Evolutionary conservation across 768 basidiomycete genomes (phyloP).

Genomic region (Steccherinum ochraceum): DNA sequence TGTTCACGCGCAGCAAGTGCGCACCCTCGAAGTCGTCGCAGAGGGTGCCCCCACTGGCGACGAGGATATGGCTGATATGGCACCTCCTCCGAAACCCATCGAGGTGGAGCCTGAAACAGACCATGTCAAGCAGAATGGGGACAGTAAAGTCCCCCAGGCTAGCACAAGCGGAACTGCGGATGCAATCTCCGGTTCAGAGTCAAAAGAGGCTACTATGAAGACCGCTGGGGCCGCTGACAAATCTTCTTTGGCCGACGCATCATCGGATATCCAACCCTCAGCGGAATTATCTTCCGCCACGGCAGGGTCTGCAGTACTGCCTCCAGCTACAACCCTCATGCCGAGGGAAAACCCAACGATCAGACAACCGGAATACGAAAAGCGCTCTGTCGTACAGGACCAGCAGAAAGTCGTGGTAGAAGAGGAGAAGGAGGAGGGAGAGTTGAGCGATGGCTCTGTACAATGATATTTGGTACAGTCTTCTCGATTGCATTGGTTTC

Average conservation of each 20-base stretch:
- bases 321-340: no score
- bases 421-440: conserved; percentile 16
- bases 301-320: no score
- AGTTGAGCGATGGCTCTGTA: conserved; percentile 9
- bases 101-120: conserved; percentile 68
- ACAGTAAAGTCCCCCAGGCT: background rate
- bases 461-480: no score
- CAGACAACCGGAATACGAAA: no score
- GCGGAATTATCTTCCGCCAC: no score
- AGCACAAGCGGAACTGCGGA: background rate
- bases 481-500: no score
- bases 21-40: background rate
- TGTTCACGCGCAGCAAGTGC: conserved; percentile 13
- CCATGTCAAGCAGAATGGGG: background rate
- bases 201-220: background rate
- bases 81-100: conserved; percentile 31
- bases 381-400: no score
- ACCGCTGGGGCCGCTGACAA: background rate
- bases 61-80: background rate
- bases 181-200: no score
- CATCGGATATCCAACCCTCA: background rate
- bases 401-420: background rate
- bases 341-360: no score
- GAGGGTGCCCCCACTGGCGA: background rate
- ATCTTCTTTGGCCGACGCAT: no score